phyloP scores from a whole-genome alignment of 306 rosid genomes.

The Medicago truncatula region MtrunA17r5.0-ANR NC_053045.1:37276501-37277000 shows the following conservation, averaged over 20 bases:
- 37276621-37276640: neutral
- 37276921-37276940: slow-evolving; percentile 2
- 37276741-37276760: neutral
- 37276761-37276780: neutral
- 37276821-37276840: slow-evolving; percentile 14
- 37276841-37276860: slow-evolving; percentile 5
- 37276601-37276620: neutral
- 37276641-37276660: slow-evolving; percentile 9
- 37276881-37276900: slow-evolving; percentile 5
- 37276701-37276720: no score
- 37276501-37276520: neutral
- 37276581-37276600: slow-evolving; percentile 14
- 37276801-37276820: slow-evolving; percentile 31
- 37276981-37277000: slow-evolving; percentile 49
- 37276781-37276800: slow-evolving; percentile 11
- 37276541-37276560: neutral
- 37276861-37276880: neutral
- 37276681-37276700: neutral
- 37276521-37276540: neutral
- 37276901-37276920: neutral
- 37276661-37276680: neutral
- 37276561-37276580: neutral
- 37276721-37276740: neutral
- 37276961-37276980: neutral
- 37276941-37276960: slow-evolving; percentile 29